Conservation (phyloP, 306 rosid genomes). For the Ammopiptanthus mongolicus region DNA sequence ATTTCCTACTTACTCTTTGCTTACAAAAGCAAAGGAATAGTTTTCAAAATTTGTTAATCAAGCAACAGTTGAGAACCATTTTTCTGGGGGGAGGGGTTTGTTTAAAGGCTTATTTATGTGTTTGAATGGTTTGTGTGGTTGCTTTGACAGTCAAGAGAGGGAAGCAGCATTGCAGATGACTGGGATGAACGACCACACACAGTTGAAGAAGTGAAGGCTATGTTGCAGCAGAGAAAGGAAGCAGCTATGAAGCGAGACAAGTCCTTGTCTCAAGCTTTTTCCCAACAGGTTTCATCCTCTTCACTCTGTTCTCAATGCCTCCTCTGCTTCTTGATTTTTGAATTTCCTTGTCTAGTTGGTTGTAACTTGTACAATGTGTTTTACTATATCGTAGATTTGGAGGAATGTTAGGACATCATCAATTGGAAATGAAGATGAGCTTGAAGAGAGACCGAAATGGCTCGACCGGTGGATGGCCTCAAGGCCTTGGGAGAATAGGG, state of each 20-base stretch:
- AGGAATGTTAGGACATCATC: constrained; percentile 69
- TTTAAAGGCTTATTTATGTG: neutral
- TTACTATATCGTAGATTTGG: constrained; percentile 45
- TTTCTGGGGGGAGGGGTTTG: neutral
- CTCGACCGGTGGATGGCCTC: constrained; percentile 75
- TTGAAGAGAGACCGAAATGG: constrained; percentile 79
- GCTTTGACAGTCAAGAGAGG: constrained; percentile 63
- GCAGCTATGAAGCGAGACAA: constrained; percentile 78
- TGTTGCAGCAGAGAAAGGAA: constrained; percentile 80
- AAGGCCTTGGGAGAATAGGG: constrained; percentile 83
- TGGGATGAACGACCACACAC: constrained; percentile 94
- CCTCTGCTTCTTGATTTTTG: neutral
- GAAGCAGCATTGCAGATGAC: constrained; percentile 77
- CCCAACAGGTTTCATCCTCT: constrained; percentile 67
- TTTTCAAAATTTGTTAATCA: constrained; percentile 7
- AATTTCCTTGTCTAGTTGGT: constrained; percentile 16
- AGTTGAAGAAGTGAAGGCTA: constrained; percentile 86
- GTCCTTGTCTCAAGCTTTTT: constrained; percentile 66
- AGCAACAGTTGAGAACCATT: constrained; percentile 12
- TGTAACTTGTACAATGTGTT: neutral
- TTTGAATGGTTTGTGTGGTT: neutral
- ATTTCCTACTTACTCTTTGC: no score
- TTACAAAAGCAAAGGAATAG: constrained; percentile 13
- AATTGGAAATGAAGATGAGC: constrained; percentile 71
- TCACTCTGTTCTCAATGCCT: neutral